phyloP scores from a whole-genome alignment of 192 early-diverging fungal genomes.

The Entophlyctis luteolus region DNA sequence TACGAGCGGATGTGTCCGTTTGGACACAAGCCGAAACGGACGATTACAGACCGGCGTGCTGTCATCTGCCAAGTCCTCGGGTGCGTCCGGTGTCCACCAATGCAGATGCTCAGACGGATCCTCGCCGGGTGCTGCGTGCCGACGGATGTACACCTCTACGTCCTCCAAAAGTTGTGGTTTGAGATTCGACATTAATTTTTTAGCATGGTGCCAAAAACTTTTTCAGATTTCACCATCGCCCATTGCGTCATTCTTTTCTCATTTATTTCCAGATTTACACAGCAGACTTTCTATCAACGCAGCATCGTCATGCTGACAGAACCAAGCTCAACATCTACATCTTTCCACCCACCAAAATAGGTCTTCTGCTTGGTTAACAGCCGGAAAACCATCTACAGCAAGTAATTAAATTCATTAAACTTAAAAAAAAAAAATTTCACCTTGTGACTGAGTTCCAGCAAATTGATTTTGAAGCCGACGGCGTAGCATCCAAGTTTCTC shows the following conservation, averaged over 20 bases:
- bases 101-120: neutral
- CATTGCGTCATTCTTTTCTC: no score
- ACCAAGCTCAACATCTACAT: neutral
- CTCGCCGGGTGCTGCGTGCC: neutral
- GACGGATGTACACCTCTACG: neutral
- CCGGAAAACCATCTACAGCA: neutral
- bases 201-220: no score
- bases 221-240: no score
- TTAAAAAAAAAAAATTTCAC: neutral
- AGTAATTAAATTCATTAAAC: neutral
- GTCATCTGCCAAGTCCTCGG: neutral
- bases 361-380: neutral
- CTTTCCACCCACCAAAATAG: neutral
- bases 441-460: conserved; percentile 8
- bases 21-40: neutral
- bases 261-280: no score
- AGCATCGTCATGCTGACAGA: neutral
- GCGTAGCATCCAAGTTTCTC: neutral
- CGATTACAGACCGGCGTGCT: neutral
- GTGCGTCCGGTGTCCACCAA: neutral
- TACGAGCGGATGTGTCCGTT: neutral
- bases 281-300: neutral
- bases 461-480: neutral
- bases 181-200: no score
- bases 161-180: no score